Evolutionary conservation across 176 grass and related monocot genomes (phyloP).

Genomic region (Oryza rufipogon): DNA sequence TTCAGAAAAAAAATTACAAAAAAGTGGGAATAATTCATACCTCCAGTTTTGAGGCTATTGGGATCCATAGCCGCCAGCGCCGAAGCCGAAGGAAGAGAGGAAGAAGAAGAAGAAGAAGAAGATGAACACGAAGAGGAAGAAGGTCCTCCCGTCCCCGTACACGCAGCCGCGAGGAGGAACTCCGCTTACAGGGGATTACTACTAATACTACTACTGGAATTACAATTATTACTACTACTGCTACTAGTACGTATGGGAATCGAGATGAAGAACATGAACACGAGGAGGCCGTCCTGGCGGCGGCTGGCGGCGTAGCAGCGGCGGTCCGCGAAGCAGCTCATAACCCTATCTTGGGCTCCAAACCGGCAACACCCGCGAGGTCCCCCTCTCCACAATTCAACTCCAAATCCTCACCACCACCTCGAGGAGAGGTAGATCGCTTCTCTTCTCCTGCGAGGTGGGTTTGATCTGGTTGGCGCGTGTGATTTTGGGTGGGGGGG

Average conservation of each 20-base stretch:
- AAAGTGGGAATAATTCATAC: neutral
- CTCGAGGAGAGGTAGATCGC: neutral
- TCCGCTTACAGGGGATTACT: slow-evolving; percentile 43
- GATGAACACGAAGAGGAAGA: neutral
- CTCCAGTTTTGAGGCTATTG: slow-evolving; percentile 60
- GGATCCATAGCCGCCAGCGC: slow-evolving; percentile 41
- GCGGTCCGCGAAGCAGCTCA: slow-evolving; percentile 58
- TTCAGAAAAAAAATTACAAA: neutral
- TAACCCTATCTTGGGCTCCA: slow-evolving; percentile 51
- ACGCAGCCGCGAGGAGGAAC: neutral
- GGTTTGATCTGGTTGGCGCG: slow-evolving; percentile 9
- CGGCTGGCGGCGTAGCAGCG: slow-evolving; percentile 50
- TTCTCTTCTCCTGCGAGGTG: neutral
- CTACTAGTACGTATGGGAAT: slow-evolving; percentile 56
- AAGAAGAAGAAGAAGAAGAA: neutral
- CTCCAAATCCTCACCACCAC: neutral
- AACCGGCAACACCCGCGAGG: slow-evolving; percentile 49
- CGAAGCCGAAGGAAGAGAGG: neutral
- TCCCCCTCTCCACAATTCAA: neutral
- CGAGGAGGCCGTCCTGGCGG: slow-evolving; percentile 71
- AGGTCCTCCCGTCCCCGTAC: slow-evolving; percentile 1
- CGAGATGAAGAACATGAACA: slow-evolving; percentile 67
- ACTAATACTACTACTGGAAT: slow-evolving; percentile 27
- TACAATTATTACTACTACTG: slow-evolving; percentile 24
- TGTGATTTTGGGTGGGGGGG: neutral